phyloP scores from a whole-genome alignment of 2,329 filamentous ascomycete species.

The Microcyclosporella mali region DNA sequence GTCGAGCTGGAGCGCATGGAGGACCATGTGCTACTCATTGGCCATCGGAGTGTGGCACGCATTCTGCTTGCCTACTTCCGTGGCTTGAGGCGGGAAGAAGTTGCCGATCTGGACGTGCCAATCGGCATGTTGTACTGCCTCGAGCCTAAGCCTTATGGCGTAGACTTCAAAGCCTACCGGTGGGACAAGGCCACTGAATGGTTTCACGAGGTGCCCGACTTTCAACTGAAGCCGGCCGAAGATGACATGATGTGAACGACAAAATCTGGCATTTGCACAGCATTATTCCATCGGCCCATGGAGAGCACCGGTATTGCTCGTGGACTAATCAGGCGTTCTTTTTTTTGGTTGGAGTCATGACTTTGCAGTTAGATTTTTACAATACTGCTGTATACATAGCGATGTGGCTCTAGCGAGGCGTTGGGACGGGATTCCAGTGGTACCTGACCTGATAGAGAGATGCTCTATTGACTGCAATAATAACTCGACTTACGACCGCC shows the following conservation, averaged over 20 bases:
- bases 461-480: too few relatives aligned
- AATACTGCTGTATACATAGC: background rate
- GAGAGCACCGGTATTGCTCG: too few relatives aligned
- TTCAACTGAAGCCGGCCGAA: constrained; percentile 60
- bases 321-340: too few relatives aligned
- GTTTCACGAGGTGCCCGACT: constrained; percentile 83
- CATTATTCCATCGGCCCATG: too few relatives aligned
- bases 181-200: constrained; percentile 73
- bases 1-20: constrained; percentile 96
- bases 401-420: constrained; percentile 1
- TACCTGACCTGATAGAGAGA: background rate
- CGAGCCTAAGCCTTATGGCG: constrained; percentile 95
- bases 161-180: constrained; percentile 91
- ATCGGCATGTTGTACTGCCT: constrained; percentile 90
- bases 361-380: too few relatives aligned
- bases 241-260: constrained; percentile 28
- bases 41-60: constrained; percentile 84
- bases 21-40: constrained; percentile 87
- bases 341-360: too few relatives aligned
- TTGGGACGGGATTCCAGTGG: background rate
- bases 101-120: constrained; percentile 89
- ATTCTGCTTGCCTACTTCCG: constrained; percentile 96
- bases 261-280: background rate
- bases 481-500: too few relatives aligned
- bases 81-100: constrained; percentile 81